These are phyloP conservation scores for Starmerella vaccinii DNA, from an alignment of 805 yeast species.

Conservation along the genomic window DNA sequence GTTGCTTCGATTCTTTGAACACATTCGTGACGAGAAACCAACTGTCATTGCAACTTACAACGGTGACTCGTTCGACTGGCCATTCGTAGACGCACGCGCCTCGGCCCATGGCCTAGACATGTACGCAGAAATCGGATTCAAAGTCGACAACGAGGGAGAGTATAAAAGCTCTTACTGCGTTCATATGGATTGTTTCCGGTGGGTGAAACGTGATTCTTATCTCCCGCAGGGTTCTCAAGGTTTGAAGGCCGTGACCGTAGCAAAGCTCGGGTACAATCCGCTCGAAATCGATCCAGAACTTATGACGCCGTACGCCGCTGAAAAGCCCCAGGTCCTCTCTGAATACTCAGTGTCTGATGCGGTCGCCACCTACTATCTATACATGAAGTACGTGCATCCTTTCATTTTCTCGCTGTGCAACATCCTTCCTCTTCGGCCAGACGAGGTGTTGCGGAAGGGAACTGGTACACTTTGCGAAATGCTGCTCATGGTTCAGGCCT, in stretches of 20 bases:
- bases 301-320: constrained; percentile 96
- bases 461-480: constrained; percentile 98
- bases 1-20: constrained; percentile 73
- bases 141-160: constrained; percentile 85
- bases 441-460: constrained; percentile 90
- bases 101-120: constrained; percentile 72
- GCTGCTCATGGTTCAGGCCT: constrained; percentile 93
- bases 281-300: constrained; percentile 93
- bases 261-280: constrained; percentile 91
- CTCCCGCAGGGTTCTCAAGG: constrained; percentile 98
- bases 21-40: constrained; percentile 75
- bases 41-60: constrained; percentile 97
- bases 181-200: constrained; percentile 94
- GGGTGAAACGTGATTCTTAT: constrained; percentile 98
- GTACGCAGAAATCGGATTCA: constrained; percentile 91
- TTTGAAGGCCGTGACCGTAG: constrained; percentile 92
- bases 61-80: constrained; percentile 99
- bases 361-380: constrained; percentile 92
- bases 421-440: constrained; percentile 91
- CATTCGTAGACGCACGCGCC: constrained; percentile 86
- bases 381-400: constrained; percentile 95
- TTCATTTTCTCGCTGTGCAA: constrained; percentile 92
- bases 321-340: constrained; percentile 80
- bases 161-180: constrained; percentile 85
- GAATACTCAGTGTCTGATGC: constrained; percentile 99